Evolutionary conservation across 108 stramenopile genomes (phyloP), one percentile per base, ranked within the genome.

Genomic region (Asterionellopsis glacialis): DNA sequence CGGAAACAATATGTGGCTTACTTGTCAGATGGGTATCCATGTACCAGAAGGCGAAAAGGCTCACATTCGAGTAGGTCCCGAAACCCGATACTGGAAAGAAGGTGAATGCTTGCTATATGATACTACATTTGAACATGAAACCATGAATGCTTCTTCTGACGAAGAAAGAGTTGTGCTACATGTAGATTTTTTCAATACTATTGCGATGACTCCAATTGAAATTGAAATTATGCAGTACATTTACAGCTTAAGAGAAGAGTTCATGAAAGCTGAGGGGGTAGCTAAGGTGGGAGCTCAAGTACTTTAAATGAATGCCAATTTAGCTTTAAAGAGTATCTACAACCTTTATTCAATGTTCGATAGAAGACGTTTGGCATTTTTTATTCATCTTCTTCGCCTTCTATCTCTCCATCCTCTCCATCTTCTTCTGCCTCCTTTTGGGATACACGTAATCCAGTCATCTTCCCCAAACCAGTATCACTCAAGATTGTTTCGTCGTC

Each of bases 1-100:
- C 61, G 91, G 91, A 18, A 93, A 93, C 59, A 93, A 93, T 55
- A 93, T 93, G 91, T 93, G 91, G 90, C 64, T 93, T 1, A 93
- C 91, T 11, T 79, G 82, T 48, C 91, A 93, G 69, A 87, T 89
- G 86, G 85, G 87, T 4, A 68, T 93, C 45, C 59, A 73, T 26
- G 75, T 84, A 12, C 82, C 62, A 61, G 62, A 67, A 49, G 61
- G 60, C 4, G 38, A 16, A 40, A 67, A 71, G 27, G 85, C 88
- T 23, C 71, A 73, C 58, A 93, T 93, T 64, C 81, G 80, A 14
- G 87, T 88, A 10, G 91, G 87, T 15, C 82, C 83, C 11, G 86
- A 87, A 57, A 87, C 79, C 23, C 72, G 75, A 33, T 59, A 43
- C 47, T 93, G 83, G 81, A 74, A 81, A 55, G 61, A 69, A 39